Base-by-base conservation (phyloP, 768 basidiomycete genomes). In the Lactarius indigo region DNA sequence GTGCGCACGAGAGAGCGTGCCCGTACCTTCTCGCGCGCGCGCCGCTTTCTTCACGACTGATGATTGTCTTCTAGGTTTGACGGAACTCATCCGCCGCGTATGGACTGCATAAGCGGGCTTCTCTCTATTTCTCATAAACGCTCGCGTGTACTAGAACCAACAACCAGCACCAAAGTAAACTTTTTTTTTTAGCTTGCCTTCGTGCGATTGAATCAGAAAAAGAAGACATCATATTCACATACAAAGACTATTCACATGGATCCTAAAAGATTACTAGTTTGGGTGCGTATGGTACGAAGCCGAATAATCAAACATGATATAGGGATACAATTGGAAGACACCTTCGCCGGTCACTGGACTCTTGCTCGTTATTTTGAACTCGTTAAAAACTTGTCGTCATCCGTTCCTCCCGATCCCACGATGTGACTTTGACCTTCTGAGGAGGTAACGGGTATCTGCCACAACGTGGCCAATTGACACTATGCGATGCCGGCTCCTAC, bases 31-130 rank as follows among this genome's bases (percentile, higher is more conserved):
- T 12, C 35, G 26, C 6, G 31, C 37, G 26, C 9, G 4, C 35
- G 17, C 17, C 5, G n/a, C 30, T 18, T 31, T n/a, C 44, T 15
- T 31, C 12, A 12, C 17, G 0, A 20, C 56, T 54, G 37, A 44
- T 56, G 67, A 15, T 0, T 61, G 12, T 68, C 8, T 58, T 67
- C 6, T 70, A 95, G 94, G 94, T 72, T 77, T 96, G 61, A 92
- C 92, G 8, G 94, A 97, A 78, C 80, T 96, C 64, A 87, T 95
- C 73, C 81, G 86, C 63, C 88, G 86, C 75, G 84, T 87, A 52
- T 98, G 95, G 95, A 81, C 83, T 64, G 94, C 94, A 67, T 96
- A 59, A 37, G 62, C 31, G n/a, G 41, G 61, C 17, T 15, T 18
- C 17, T 1, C 28, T 13, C 18, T 33, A 5, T 15, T 20, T 23